A percentile compares a stretch with the other conserved stretches of the same genome.
These are phyloP conservation scores for Cladorrhinum sp. DNA, from an alignment of 2,329 filamentous ascomycete genomes.

Conservation along the genomic window DNA sequence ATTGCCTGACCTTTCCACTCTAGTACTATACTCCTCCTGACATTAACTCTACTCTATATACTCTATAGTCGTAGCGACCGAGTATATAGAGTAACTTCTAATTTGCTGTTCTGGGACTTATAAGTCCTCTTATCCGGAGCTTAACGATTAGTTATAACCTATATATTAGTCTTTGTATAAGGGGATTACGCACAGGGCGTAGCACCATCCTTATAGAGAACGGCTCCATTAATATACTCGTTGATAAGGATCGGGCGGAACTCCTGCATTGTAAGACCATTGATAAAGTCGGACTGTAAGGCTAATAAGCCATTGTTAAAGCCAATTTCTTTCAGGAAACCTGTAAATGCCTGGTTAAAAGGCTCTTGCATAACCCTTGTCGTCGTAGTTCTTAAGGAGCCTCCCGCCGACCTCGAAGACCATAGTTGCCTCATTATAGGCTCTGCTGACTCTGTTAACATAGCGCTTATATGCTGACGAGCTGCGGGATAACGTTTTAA, in stretches of 20 bases:
- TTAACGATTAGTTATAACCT: too few species aligned
- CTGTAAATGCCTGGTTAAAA: slow-evolving; percentile 10
- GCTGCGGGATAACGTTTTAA: not conserved
- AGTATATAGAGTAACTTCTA: too few species aligned
- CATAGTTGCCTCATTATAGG: slow-evolving; percentile 4
- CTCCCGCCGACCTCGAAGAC: not conserved
- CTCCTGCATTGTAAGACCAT: not conserved
- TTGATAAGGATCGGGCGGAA: slow-evolving; percentile 5
- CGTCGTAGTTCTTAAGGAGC: slow-evolving; percentile 1
- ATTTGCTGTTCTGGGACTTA: too few species aligned
- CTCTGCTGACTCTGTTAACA: not conserved
- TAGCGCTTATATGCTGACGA: not conserved
- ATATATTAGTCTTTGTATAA: too few species aligned
- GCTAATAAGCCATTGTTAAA: slow-evolving; percentile 17
- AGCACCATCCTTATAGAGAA: too few species aligned
- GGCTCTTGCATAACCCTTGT: not conserved
- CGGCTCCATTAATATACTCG: too few species aligned
- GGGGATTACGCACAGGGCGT: too few species aligned
- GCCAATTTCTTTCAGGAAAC: slow-evolving; percentile 9
- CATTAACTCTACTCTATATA: too few species aligned
- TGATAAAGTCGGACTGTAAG: slow-evolving; percentile 11
- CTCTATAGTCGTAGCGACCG: too few species aligned
- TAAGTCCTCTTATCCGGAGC: too few species aligned
- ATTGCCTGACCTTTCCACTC: too few species aligned
- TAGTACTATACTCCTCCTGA: too few species aligned